Evolutionary conservation across 306 rosid genomes (phyloP).

Genomic region (Lathyrus tuberosus): DNA sequence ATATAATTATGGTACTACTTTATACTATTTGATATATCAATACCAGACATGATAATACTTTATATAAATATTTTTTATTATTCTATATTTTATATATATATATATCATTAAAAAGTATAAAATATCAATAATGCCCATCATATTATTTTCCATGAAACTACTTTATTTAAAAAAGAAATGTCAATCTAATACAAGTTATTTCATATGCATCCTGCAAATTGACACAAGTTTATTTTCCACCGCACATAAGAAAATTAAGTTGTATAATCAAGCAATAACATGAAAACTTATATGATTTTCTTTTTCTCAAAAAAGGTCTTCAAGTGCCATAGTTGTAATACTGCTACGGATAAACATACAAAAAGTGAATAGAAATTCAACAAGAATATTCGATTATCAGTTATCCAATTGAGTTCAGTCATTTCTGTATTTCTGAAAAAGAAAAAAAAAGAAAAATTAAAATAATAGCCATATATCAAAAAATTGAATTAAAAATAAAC

Average conservation of each 20-base stretch:
- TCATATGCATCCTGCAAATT: neutral
- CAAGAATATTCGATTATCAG: conserved; percentile 30
- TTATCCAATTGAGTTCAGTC: conserved; percentile 53
- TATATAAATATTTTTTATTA: no score
- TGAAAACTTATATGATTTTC: no score
- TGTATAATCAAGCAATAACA: neutral
- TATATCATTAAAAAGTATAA: no score
- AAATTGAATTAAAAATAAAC: no score
- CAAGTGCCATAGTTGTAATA: conserved; percentile 45
- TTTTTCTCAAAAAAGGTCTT: no score
- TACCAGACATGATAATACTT: no score
- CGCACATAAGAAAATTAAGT: neutral
- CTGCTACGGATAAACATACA: conserved; percentile 66
- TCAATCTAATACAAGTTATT: neutral
- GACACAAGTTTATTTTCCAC: neutral
- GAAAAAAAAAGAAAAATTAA: neutral
- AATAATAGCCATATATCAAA: neutral
- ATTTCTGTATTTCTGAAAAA: conserved; percentile 58
- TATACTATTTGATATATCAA: no score
- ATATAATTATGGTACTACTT: no score
- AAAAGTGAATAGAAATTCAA: conserved; percentile 60
- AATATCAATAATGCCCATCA: no score
- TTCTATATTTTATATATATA: no score
- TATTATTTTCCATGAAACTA: no score
- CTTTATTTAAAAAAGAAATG: no score